phyloP scores from a whole-genome alignment of 768 basidiomycete genomes.

The Mycena latifolia region DNA sequence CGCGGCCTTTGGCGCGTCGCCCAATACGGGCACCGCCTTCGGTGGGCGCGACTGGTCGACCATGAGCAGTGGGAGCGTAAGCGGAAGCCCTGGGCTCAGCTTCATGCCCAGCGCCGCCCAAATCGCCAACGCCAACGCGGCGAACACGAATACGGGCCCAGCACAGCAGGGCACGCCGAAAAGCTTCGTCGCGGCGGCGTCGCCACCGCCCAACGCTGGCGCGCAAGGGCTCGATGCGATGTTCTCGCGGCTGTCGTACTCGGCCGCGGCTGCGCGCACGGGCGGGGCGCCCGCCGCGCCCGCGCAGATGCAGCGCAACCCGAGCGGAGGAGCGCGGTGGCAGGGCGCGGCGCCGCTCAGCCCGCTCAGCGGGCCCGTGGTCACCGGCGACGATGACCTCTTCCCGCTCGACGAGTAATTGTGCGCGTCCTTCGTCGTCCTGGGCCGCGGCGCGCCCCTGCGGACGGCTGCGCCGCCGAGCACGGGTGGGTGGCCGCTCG shows the following conservation, averaged over 20 bases:
- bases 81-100: constrained; percentile 32
- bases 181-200: constrained; percentile 25
- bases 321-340: constrained; percentile 48
- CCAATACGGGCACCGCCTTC: constrained; percentile 6
- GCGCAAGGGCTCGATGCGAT: constrained; percentile 57
- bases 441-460: too few species aligned
- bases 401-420: constrained; percentile 51
- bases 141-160: too few species aligned
- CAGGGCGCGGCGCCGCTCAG: constrained; percentile 61
- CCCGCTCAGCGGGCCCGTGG: constrained; percentile 71
- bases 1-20: constrained; percentile 43
- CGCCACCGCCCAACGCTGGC: constrained; percentile 32
- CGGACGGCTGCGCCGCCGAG: too few species aligned
- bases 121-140: not conserved
- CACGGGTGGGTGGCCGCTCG: not conserved
- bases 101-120: constrained; percentile 9
- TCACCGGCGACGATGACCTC: constrained; percentile 71
- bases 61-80: constrained; percentile 29
- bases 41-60: constrained; percentile 35
- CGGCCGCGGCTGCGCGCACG: constrained; percentile 52
- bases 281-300: constrained; percentile 29
- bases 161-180: constrained; percentile 3
- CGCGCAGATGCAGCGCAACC: constrained; percentile 39
- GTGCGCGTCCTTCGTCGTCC: not conserved
- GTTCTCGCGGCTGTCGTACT: constrained; percentile 70